A percentile compares a stretch with the other conserved stretches of the same genome.
Evolutionary conservation across 169 alveolate species (phyloP).

Genomic region (Plasmodium gonderi): DNA sequence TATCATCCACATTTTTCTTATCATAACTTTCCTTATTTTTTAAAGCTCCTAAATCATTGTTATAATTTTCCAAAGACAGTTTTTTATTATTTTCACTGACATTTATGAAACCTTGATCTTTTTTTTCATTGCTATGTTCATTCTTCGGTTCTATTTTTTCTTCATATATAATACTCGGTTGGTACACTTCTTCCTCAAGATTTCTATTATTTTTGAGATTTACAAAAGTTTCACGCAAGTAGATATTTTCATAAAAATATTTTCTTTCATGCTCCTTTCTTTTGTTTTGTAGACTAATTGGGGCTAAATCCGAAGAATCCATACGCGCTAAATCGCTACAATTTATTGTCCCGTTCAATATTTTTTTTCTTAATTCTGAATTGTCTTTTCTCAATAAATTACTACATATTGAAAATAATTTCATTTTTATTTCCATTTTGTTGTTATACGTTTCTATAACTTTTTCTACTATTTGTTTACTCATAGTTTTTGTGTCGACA

Average conservation of each 20-base stretch:
- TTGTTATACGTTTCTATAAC: constrained; percentile 32
- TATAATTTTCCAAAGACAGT: neutral
- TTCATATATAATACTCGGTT: neutral
- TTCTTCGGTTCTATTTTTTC: neutral
- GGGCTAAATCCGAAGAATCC: constrained; percentile 74
- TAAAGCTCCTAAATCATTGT: neutral
- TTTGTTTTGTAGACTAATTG: constrained; percentile 59
- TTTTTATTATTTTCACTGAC: neutral
- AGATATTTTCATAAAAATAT: constrained; percentile 61
- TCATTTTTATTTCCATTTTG: constrained; percentile 57
- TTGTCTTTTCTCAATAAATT: constrained; percentile 51
- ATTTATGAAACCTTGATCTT: neutral
- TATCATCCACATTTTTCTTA: neutral
- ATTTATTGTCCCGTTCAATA: constrained; percentile 26
- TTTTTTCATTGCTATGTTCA: neutral
- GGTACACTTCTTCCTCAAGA: constrained; percentile 21
- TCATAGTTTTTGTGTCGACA: constrained; percentile 8
- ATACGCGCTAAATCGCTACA: constrained; percentile 26
- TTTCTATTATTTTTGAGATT: constrained; percentile 25
- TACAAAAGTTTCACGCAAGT: constrained; percentile 51
- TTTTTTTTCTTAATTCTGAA: constrained; percentile 56
- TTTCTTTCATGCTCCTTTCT: constrained; percentile 70
- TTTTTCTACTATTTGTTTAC: constrained; percentile 45
- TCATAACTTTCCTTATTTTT: neutral
- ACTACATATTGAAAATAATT: constrained; percentile 46